Evolutionary conservation across 805 yeast genomes (phyloP).

Genomic region (Candida ipomoeae): DNA sequence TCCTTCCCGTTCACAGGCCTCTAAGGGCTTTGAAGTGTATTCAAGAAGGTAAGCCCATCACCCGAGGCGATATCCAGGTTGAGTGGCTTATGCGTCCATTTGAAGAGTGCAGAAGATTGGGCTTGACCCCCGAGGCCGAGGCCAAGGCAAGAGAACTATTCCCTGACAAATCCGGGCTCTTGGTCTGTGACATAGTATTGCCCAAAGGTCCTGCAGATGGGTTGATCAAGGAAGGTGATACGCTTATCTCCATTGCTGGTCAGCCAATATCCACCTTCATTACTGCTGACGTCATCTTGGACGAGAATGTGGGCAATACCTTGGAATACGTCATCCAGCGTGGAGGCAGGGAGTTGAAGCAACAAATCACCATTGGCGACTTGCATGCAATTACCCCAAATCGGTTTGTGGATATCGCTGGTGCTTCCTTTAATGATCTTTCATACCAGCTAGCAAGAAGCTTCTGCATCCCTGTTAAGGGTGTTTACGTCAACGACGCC

Average conservation of each 20-base stretch:
- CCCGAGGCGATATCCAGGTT: slow-evolving; percentile 89
- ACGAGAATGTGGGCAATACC: slow-evolving; percentile 58
- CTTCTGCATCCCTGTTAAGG: slow-evolving; percentile 77
- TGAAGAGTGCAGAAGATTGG: slow-evolving; percentile 86
- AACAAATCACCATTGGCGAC: slow-evolving; percentile 60
- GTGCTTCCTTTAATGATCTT: slow-evolving; percentile 80
- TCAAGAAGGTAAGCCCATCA: slow-evolving; percentile 53
- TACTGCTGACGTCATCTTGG: slow-evolving; percentile 78
- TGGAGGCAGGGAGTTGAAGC: slow-evolving; percentile 57
- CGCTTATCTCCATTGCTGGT: slow-evolving; percentile 69
- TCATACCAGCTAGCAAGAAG: slow-evolving; percentile 87
- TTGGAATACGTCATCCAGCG: slow-evolving; percentile 47
- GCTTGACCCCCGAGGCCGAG: slow-evolving; percentile 73
- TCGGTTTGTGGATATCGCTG: slow-evolving; percentile 75
- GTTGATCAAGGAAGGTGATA: slow-evolving; percentile 78
- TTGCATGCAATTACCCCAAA: slow-evolving; percentile 80
- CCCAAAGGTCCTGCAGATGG: slow-evolving; percentile 84
- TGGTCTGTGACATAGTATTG: slow-evolving; percentile 76
- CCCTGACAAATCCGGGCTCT: slow-evolving; percentile 73
- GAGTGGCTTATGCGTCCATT: slow-evolving; percentile 85
- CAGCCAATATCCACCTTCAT: slow-evolving; percentile 63
- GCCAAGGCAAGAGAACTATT: slow-evolving; percentile 59
- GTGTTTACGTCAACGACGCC: slow-evolving; percentile 76
- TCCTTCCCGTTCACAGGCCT: slow-evolving; percentile 80
- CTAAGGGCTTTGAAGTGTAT: slow-evolving; percentile 74